Evolutionary conservation across 2,329 filamentous ascomycete species (phyloP).

Genomic region (Ambrosiella cleistominuta): DNA sequence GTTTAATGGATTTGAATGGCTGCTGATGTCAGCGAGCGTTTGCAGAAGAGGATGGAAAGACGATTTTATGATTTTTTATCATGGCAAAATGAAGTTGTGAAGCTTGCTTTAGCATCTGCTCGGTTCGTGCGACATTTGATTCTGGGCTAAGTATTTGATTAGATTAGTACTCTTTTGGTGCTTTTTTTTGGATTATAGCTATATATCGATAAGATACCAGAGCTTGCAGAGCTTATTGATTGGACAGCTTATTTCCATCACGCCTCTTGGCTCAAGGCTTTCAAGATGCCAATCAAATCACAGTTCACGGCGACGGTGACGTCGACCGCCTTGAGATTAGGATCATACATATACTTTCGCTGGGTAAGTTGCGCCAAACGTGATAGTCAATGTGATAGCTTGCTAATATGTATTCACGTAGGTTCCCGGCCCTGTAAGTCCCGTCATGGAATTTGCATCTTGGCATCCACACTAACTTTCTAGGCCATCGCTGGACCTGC

Average conservation of each 20-base stretch:
- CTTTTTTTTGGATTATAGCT: too few relatives aligned
- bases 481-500: conserved; percentile 15
- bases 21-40: too few relatives aligned
- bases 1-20: too few relatives aligned
- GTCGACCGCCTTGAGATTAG: conserved; percentile 23
- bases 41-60: too few relatives aligned
- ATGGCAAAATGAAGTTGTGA: too few relatives aligned
- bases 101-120: too few relatives aligned
- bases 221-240: neutral
- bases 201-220: neutral
- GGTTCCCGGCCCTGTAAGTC: conserved; percentile 19
- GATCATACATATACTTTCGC: conserved; percentile 41
- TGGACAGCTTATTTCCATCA: neutral
- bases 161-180: too few relatives aligned
- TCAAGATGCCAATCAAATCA: conserved; percentile 6
- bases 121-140: too few relatives aligned
- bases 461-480: too few relatives aligned
- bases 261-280: conserved; percentile 15
- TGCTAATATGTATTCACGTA: conserved; percentile 10
- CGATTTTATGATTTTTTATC: too few relatives aligned
- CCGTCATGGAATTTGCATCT: neutral
- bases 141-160: too few relatives aligned
- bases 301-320: conserved; percentile 19
- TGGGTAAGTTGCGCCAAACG: conserved; percentile 30
- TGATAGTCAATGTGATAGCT: conserved; percentile 8